Percentiles rank a stretch among this genome's conserved stretches.
phyloP scores from a whole-genome alignment of 352 stramenopile species.

The Chrysophaeum taylorii region DNA sequence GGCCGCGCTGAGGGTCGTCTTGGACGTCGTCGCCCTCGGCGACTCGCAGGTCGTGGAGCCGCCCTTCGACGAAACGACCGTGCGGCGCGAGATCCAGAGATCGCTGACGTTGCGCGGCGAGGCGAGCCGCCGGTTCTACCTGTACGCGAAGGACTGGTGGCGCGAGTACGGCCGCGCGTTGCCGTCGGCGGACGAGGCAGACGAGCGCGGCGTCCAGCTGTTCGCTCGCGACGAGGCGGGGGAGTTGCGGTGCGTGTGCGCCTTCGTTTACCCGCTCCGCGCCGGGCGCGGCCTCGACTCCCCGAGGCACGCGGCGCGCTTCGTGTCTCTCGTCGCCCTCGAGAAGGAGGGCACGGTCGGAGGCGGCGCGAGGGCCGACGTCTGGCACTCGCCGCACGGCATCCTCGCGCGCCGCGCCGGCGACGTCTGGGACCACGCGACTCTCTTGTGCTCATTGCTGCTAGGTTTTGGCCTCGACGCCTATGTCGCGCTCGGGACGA shows the following conservation, averaged over 20 bases:
- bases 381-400: conserved; percentile 57
- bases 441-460: conserved; percentile 67
- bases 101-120: neutral
- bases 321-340: conserved; percentile 63
- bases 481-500: conserved; percentile 66
- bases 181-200: neutral
- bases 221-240: conserved; percentile 57
- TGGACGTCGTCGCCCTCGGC: conserved; percentile 15
- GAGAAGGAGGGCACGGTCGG: conserved; percentile 47
- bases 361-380: conserved; percentile 45
- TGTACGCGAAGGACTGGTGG: conserved; percentile 24
- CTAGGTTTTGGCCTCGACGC: conserved; percentile 70
- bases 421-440: conserved; percentile 65
- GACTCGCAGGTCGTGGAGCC: neutral
- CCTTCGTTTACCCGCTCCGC: conserved; percentile 57
- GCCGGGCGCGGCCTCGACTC: conserved; percentile 42
- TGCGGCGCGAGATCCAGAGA: neutral
- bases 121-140: conserved; percentile 17
- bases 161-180: conserved; percentile 12
- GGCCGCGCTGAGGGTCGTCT: conserved; percentile 5
- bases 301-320: conserved; percentile 64
- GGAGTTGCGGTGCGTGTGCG: conserved; percentile 59
- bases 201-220: conserved; percentile 14
- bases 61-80: neutral
- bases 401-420: conserved; percentile 60